phyloP scores from a whole-genome alignment of 2,329 filamentous ascomycete species.

The Aspergillus sergii region DNA sequence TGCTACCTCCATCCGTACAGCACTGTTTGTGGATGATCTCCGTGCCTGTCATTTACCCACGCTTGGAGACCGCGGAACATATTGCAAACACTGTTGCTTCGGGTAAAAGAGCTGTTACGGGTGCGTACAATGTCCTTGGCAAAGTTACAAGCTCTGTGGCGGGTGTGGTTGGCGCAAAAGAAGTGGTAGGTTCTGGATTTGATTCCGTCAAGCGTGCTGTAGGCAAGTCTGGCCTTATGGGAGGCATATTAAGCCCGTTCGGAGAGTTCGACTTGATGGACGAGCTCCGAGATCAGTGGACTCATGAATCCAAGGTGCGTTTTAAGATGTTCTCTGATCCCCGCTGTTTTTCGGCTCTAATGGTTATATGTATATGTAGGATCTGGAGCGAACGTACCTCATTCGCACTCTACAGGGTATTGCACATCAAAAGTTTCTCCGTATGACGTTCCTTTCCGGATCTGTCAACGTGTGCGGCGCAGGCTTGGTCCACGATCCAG shows the following conservation, averaged over 20 bases:
- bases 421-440: constrained; percentile 88
- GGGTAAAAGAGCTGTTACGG: constrained; percentile 94
- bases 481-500: constrained; percentile 89
- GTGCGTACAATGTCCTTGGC: constrained; percentile 92
- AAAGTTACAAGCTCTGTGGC: constrained; percentile 95
- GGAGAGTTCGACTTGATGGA: constrained; percentile 94
- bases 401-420: constrained; percentile 96
- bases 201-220: constrained; percentile 95
- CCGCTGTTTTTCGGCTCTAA: background rate
- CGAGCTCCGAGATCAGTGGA: constrained; percentile 96
- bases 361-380: constrained; percentile 47
- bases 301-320: constrained; percentile 83
- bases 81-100: constrained; percentile 89
- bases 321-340: background rate
- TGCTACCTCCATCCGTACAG: constrained; percentile 87
- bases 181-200: constrained; percentile 89
- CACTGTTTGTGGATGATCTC: constrained; percentile 97
- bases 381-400: constrained; percentile 93
- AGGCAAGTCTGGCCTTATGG: constrained; percentile 94
- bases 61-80: constrained; percentile 87
- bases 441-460: constrained; percentile 96
- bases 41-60: constrained; percentile 86
- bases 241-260: constrained; percentile 91
- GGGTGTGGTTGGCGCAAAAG: constrained; percentile 92
- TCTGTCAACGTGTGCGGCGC: constrained; percentile 88